These are phyloP conservation scores for Drosera spatulata DNA, from an alignment of 179 eudicot species.

Conservation along the genomic window DNA sequence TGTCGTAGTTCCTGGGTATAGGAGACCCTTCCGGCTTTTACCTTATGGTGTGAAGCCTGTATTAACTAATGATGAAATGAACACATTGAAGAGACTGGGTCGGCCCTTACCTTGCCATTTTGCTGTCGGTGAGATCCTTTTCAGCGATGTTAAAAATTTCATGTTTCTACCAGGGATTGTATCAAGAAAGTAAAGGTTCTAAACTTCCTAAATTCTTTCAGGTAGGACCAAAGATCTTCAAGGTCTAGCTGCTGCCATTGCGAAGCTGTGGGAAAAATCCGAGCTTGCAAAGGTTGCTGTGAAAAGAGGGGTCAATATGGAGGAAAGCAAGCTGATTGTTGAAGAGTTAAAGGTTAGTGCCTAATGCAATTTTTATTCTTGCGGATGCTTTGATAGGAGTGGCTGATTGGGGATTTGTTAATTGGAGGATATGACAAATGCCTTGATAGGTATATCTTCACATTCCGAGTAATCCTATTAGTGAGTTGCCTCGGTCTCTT, in stretches of 20 bases:
- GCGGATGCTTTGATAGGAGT: too few relatives aligned
- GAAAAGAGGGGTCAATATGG: conserved; percentile 90
- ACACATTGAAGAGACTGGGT: conserved; percentile 74
- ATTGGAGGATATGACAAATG: too few relatives aligned
- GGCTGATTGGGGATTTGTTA: too few relatives aligned
- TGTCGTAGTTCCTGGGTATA: conserved; percentile 66
- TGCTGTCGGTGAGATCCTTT: conserved; percentile 60
- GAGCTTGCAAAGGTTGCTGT: conserved; percentile 91
- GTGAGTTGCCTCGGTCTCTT: too few relatives aligned
- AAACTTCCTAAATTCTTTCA: conserved; percentile 10
- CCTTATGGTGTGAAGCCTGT: conserved; percentile 79
- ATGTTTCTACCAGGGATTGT: not conserved
- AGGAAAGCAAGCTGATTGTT: conserved; percentile 83
- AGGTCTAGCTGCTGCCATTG: conserved; percentile 84
- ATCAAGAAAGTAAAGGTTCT: conserved; percentile 4
- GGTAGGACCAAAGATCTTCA: conserved; percentile 89
- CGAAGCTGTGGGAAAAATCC: conserved; percentile 97
- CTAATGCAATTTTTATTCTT: too few relatives aligned
- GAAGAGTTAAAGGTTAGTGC: conserved; percentile 79
- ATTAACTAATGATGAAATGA: conserved; percentile 93
- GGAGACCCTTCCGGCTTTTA: conserved; percentile 88
- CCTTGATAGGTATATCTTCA: too few relatives aligned
- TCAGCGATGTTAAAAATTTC: not conserved
- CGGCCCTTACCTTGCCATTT: conserved; percentile 94
- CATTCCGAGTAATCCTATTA: too few relatives aligned